Base-by-base conservation (phyloP, 345 rosid genomes). In the Populus tremula region DNA sequence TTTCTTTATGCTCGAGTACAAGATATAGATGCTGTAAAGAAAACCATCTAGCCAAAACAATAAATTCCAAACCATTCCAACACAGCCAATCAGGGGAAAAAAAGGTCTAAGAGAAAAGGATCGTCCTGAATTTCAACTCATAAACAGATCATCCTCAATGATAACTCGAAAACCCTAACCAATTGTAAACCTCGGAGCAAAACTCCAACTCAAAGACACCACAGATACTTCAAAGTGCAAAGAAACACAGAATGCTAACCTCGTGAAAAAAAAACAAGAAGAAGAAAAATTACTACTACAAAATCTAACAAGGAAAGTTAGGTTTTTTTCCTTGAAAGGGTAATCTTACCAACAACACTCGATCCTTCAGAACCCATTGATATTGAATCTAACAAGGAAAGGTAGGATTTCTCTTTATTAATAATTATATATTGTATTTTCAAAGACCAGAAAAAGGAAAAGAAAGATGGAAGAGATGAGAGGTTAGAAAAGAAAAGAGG, bases 361-460 rank as follows among this genome's bases (percentile, higher is more conserved):
- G 89, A 82, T 81, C 84, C 87, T 83, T 88, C 91, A 10, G 89
- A 78, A 67, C 89, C 85, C 91, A 88, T 88, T 77, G 67, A 75
- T 69, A 56, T 20, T 47, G 66, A 74, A 71, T n/a, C n/a, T n/a
- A n/a, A n/a, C n/a, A n/a, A n/a, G n/a, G n/a, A n/a, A n/a, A n/a
- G 64, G 14, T 66, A 38, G 73, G 78, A 23, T 59, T 75, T 62
- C 61, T 3, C 33, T 49, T 54, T 35, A 16, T 54, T 59, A 33
- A n/a, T 54, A 64, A 33, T 59, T 59, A 59, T 59, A n/a, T 56
- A n/a, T 8, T 56, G 10, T 56, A 39, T n/a, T 69, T 23, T 18
- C 6, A 31, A 49, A 35, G 36, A 35, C 38, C 17, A 59, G 50
- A 21, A 14, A 11, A 29, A 12, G 2, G 18, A 13, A 47, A 29